Conservation (phyloP, 129 eudicot species). For the Chrysanthemum lavandulifolium region DNA sequence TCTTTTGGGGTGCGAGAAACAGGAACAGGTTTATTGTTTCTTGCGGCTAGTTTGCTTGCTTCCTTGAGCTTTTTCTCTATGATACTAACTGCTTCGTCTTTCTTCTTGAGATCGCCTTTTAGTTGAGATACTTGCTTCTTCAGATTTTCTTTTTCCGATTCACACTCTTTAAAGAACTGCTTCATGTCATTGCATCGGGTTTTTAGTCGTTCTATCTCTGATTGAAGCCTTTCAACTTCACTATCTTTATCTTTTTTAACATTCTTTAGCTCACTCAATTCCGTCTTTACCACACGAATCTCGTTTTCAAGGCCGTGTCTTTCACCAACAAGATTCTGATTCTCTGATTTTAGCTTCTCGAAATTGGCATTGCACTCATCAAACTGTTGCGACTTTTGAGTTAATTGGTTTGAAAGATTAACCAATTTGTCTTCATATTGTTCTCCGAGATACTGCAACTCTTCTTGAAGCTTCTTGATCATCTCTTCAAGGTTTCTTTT, state of each 20-base stretch:
- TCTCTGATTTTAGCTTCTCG: slow-evolving; percentile 40
- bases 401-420: slow-evolving; percentile 44
- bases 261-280: slow-evolving; percentile 37
- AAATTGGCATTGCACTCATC: slow-evolving; percentile 1
- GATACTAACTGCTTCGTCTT: slow-evolving; percentile 54
- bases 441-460: slow-evolving; percentile 36
- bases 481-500: slow-evolving; percentile 62
- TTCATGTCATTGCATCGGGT: slow-evolving; percentile 51
- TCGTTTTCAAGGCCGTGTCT: slow-evolving; percentile 42
- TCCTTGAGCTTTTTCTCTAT: slow-evolving; percentile 78
- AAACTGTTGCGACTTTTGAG: slow-evolving; percentile 30
- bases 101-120: slow-evolving; percentile 65
- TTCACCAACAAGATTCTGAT: slow-evolving; percentile 48
- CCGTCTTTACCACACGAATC: slow-evolving; percentile 37
- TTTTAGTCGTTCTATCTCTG: slow-evolving; percentile 56
- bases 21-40: slow-evolving; percentile 41
- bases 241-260: slow-evolving; percentile 51
- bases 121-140: slow-evolving; percentile 58
- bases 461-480: slow-evolving; percentile 51
- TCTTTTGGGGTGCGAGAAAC: slow-evolving; percentile 56
- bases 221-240: slow-evolving; percentile 39
- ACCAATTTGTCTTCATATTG: slow-evolving; percentile 51
- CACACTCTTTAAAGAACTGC: slow-evolving; percentile 41
- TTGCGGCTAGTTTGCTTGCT: slow-evolving; percentile 37
- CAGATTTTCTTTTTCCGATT: slow-evolving; percentile 57